These are phyloP conservation scores for Yarrowia divulgata DNA, from an alignment of 805 yeast species.

Conservation along the genomic window DNA sequence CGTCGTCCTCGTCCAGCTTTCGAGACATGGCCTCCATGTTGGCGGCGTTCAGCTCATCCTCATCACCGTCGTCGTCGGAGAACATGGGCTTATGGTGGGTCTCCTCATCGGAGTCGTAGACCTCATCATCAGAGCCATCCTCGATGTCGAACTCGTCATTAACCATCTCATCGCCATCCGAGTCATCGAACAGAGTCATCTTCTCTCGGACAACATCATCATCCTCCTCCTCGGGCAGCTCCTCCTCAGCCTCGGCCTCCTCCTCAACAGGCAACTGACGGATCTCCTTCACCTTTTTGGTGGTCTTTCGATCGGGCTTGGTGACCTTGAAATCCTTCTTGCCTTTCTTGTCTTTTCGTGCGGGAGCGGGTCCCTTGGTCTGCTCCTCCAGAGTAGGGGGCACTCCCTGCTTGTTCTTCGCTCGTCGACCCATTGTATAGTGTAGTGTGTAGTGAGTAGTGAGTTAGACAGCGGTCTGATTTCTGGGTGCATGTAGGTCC, in stretches of 20 bases:
- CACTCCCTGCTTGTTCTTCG: conserved; percentile 88
- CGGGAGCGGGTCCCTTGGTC: conserved; percentile 43
- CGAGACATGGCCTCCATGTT: conserved; percentile 44
- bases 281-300: conserved; percentile 43
- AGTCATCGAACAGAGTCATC: conserved; percentile 68
- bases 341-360: conserved; percentile 38
- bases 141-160: conserved; percentile 60
- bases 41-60: conserved; percentile 57
- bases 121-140: conserved; percentile 46
- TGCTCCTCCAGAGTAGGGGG: conserved; percentile 84
- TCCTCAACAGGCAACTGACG: conserved; percentile 25
- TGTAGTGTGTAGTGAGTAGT: conserved; percentile 9
- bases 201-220: conserved; percentile 74
- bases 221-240: conserved; percentile 55
- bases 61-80: conserved; percentile 73
- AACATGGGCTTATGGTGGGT: conserved; percentile 68
- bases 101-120: conserved; percentile 66
- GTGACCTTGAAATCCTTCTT: conserved; percentile 31
- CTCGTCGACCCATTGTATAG: conserved; percentile 83
- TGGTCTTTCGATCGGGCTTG: conserved; percentile 42
- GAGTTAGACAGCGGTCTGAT: not conserved
- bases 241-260: conserved; percentile 21
- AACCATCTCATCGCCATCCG: conserved; percentile 46
- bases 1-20: conserved; percentile 42
- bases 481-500: conserved; percentile 18